Base-by-base conservation (phyloP, 352 stramenopile species). In the Pythium apleroticum region DNA sequence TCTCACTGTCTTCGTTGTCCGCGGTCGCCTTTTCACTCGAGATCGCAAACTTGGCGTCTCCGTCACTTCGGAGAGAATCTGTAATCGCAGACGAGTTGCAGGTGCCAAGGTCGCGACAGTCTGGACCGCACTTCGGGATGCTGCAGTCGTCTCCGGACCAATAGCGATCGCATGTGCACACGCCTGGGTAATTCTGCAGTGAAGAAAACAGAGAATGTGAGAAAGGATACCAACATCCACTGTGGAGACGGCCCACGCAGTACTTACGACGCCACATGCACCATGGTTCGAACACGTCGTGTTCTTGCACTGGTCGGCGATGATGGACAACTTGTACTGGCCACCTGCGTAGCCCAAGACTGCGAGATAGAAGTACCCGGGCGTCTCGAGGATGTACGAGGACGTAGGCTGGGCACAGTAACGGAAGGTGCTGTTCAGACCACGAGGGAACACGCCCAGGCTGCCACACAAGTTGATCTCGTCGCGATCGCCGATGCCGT, bases 111-210 rank as follows among this genome's bases (percentile, higher is more conserved):
- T 91, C 85, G 17, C 80, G 45, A 25, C 86, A 92, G 59, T 93
- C 84, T 0, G 83, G 84, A 0, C 81, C 84, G 50, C 86, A 95
- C 55, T 80, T 84, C 7, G 84, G 82, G 5, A 88, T 67, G 37
- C 75, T 91, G 57, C 86, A 95, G 54, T 89, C 81, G 7, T 90
- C 80, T 0, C 82, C 86, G 20, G 74, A 88, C 83, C 82, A 95
- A 48, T 88, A 90, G 10, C 80, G 80, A 65, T 91, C 69, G 57
- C 86, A 95, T 6, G 66, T 77, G 45, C 84, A 95, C 0, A 93
- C 72, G 22, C 84, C 86, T 25, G 81, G 76, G 31, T 75, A 86
- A 46, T 87, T 76, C 63, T 82, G 63, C 28, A 57, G 15, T 14
- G n/a, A 11, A 50, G 5, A 50, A n/a, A 57, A 9, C 60, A 14